These are phyloP conservation scores for Zoysia matrella DNA, from an alignment of 202 grass and related monocot species.

Conservation along the genomic window DNA sequence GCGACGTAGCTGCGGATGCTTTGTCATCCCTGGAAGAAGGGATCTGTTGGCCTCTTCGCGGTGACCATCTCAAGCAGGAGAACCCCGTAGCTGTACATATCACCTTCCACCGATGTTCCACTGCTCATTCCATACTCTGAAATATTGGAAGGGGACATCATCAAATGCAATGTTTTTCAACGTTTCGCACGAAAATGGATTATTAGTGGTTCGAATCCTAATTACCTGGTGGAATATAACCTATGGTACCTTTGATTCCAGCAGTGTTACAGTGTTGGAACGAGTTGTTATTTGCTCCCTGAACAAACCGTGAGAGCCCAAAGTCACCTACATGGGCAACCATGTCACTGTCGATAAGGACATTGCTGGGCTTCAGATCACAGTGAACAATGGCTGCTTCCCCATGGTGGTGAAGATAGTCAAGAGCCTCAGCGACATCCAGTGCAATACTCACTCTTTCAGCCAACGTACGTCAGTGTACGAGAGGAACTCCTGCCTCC, in stretches of 20 bases:
- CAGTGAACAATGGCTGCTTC: slow-evolving; percentile 52
- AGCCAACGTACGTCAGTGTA: background rate
- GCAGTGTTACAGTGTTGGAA: background rate
- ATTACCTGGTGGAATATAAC: slow-evolving; percentile 48
- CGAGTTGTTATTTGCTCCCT: slow-evolving; percentile 3
- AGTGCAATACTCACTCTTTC: slow-evolving; percentile 48
- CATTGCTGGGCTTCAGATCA: slow-evolving; percentile 70
- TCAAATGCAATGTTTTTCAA: background rate
- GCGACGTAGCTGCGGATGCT: slow-evolving; percentile 29
- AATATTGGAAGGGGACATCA: background rate
- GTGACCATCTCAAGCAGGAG: slow-evolving; percentile 57
- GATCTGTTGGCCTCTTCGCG: slow-evolving; percentile 44
- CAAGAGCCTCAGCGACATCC: slow-evolving; percentile 50
- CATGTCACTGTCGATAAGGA: slow-evolving; percentile 58
- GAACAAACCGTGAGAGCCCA: slow-evolving; percentile 54
- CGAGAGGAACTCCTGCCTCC: background rate
- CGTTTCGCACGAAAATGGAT: background rate
- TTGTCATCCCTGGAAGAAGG: slow-evolving; percentile 28
- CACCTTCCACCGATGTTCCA: slow-evolving; percentile 31
- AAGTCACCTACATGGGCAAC: slow-evolving; percentile 58
- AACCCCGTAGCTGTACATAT: slow-evolving; percentile 58
- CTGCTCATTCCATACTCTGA: slow-evolving; percentile 24
- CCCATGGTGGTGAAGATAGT: slow-evolving; percentile 58
- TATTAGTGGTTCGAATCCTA: background rate
- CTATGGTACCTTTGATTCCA: slow-evolving; percentile 42